phyloP scores from a whole-genome alignment of 495 filamentous ascomycete genomes.

The Astrothelium macrocarpum region DNA sequence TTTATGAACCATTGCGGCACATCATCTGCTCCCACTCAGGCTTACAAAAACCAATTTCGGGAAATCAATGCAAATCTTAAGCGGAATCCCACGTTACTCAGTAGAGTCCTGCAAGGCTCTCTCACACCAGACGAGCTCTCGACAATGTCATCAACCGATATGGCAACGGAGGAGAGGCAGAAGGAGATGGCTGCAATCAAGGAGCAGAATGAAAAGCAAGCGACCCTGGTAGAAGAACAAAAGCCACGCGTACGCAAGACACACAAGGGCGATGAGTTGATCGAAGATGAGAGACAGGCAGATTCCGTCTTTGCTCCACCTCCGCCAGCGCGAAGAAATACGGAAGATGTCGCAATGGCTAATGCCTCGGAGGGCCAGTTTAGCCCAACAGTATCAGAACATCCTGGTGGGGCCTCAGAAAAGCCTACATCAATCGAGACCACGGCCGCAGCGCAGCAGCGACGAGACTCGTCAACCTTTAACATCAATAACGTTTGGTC shows the following conservation, averaged over 20 bases:
- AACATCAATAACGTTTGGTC: constrained; percentile 65
- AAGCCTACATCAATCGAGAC: background rate
- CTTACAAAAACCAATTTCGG: constrained; percentile 51
- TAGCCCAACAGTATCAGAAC: background rate
- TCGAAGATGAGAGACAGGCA: constrained; percentile 51
- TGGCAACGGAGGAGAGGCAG: constrained; percentile 85
- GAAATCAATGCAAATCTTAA: constrained; percentile 74
- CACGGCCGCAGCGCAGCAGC: background rate
- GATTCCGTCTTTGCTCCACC: background rate
- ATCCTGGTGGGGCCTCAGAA: background rate
- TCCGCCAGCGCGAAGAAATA: constrained; percentile 3
- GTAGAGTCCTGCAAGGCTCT: constrained; percentile 59
- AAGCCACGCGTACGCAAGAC: constrained; percentile 78
- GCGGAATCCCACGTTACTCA: constrained; percentile 67
- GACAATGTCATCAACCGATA: constrained; percentile 75
- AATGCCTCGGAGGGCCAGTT: background rate
- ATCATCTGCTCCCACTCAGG: constrained; percentile 32
- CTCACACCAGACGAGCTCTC: constrained; percentile 65
- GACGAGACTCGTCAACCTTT: constrained; percentile 37
- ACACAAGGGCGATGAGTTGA: constrained; percentile 88
- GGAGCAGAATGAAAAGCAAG: constrained; percentile 75
- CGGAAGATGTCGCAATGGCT: constrained; percentile 3
- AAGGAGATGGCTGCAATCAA: constrained; percentile 63
- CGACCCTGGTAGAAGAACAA: constrained; percentile 67
- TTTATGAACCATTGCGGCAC: constrained; percentile 44